Evolutionary conservation across 202 grass and related monocot species (phyloP), one percentile per base, ranked within the genome.

Genomic region (Digitaria exilis): DNA sequence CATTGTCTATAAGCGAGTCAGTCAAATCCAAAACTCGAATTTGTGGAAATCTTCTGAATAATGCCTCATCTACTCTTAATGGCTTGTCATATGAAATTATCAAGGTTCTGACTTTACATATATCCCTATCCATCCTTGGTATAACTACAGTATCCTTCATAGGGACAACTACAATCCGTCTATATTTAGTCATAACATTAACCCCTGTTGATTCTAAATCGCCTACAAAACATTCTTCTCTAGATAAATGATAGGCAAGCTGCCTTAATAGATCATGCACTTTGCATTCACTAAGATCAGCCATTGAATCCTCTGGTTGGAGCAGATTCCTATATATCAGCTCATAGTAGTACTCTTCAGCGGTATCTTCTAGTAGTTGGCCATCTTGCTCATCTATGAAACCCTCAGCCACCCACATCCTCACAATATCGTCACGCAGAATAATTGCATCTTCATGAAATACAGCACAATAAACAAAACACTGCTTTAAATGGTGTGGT

Each of bases 231-330:
- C 34, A 70, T 43, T 77, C 82, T 49, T 76, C 50, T 56, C 2
- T 49, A 5, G 62, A 74, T 12, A 89, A 34, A 51, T 76, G 2
- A 5, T 4, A 4, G 14, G 82, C 87, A 60, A 89, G 69, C 1
- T 51, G 54, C 16, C 68, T 41, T 48, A 70, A 1, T 0, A 84
- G 76, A 67, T 89, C 81, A 59, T 89, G 87, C 52, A 89, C 24
- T 63, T 2, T 68, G 14, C 82, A 89, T 9, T 0, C 0, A 1
- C 0, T 0, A 0, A 61, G 1, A 7, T 81, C 68, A 5, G 22
- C 12, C 19, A 1, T 1, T 0, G 21, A 5, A 28, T 8, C 0
- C 0, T 28, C 35, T 0, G 60, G 68, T 43, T 84, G 37, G 5
- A 90, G 63, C 0, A 90, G 43, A 16, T 84, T 65, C 22, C 80